Conservation (phyloP, 176 grass and related monocot species). For the Carex myosuroides region DNA sequence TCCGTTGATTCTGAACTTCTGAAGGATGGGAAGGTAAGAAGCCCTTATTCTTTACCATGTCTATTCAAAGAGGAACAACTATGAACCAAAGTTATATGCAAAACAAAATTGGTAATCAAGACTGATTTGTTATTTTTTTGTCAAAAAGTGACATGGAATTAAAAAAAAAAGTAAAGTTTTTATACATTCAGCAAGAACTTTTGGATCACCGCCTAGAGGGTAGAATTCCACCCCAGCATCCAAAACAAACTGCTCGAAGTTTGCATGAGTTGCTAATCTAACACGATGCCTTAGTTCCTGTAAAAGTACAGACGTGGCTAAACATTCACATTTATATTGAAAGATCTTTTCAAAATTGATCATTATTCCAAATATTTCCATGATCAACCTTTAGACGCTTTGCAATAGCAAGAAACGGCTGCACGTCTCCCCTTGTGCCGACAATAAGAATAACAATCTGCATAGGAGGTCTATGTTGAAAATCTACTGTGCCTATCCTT, state of each 20-base stretch:
- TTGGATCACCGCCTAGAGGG: slow-evolving; percentile 89
- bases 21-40: slow-evolving; percentile 92
- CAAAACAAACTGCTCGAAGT: slow-evolving; percentile 88
- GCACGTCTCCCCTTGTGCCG: slow-evolving; percentile 94
- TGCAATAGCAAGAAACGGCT: slow-evolving; percentile 98
- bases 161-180: background rate
- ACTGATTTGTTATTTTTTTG: background rate
- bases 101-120: background rate
- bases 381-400: slow-evolving; percentile 78
- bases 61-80: slow-evolving; percentile 32
- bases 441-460: slow-evolving; percentile 97
- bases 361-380: slow-evolving; percentile 1
- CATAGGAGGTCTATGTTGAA: slow-evolving; percentile 64
- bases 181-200: slow-evolving; percentile 91
- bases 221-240: slow-evolving; percentile 86
- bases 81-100: background rate
- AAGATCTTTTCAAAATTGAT: background rate
- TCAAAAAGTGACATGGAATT: background rate
- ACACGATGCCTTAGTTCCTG: slow-evolving; percentile 91
- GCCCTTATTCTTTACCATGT: slow-evolving; percentile 99
- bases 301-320: slow-evolving; percentile 11
- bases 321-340: background rate
- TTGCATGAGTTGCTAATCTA: slow-evolving; percentile 84
- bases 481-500: slow-evolving; percentile 45
- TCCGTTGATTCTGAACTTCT: slow-evolving; percentile 84